These are phyloP conservation scores for Wickerhamiella parazyma DNA, from an alignment of 805 yeast species.

Conservation along the genomic window DNA sequence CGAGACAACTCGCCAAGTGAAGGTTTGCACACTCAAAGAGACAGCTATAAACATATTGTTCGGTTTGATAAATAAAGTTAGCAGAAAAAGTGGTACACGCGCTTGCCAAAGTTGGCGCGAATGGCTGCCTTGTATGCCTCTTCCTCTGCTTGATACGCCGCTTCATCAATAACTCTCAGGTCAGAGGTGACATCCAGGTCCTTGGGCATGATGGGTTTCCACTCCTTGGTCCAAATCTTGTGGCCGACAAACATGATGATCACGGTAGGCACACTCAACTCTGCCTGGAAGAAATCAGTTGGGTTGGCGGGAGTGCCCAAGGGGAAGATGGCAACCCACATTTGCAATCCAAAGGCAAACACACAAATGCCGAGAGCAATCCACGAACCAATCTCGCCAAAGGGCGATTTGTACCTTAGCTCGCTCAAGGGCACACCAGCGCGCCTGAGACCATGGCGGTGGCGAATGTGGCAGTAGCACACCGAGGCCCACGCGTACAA, in stretches of 20 bases:
- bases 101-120: constrained; percentile 4
- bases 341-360: constrained; percentile 57
- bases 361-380: constrained; percentile 46
- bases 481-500: constrained; percentile 69
- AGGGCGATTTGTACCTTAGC: constrained; percentile 50
- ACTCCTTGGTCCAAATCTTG: constrained; percentile 12
- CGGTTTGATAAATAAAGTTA: constrained; percentile 2
- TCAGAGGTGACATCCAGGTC: constrained; percentile 4
- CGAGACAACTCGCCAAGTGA: too few relatives aligned
- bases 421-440: constrained; percentile 64
- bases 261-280: constrained; percentile 33
- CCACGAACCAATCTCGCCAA: constrained; percentile 55
- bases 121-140: background rate
- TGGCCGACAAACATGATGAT: constrained; percentile 15
- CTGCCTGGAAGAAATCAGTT: constrained; percentile 37
- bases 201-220: background rate
- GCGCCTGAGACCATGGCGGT: constrained; percentile 43
- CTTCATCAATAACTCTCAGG: constrained; percentile 3
- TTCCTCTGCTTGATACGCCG: constrained; percentile 5
- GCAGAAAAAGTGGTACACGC: constrained; percentile 7
- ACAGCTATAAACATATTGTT: too few relatives aligned
- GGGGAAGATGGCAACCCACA: constrained; percentile 74
- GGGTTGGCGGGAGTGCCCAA: constrained; percentile 30
- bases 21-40: too few relatives aligned
- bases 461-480: constrained; percentile 52